Percentiles rank a stretch among this genome's conserved stretches.
Evolutionary conservation across 2,329 filamentous ascomycete genomes (phyloP).

Genomic region (Colletotrichum simmondsii): DNA sequence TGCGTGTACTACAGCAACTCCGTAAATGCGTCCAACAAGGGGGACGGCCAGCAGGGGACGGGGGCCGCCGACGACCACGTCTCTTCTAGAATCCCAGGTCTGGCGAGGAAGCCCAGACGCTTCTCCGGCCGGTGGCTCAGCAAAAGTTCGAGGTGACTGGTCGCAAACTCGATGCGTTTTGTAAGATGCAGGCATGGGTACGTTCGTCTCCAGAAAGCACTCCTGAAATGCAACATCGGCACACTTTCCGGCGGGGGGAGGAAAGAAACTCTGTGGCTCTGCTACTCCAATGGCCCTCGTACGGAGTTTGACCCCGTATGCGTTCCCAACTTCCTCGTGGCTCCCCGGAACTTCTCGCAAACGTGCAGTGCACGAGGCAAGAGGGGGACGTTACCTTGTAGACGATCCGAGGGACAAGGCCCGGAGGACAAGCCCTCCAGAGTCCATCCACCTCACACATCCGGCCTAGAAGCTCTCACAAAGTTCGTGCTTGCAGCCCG

Average conservation of each 20-base stretch:
- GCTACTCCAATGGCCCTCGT: background rate
- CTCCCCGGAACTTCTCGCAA: background rate
- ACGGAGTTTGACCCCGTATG: background rate
- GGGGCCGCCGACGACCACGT: background rate
- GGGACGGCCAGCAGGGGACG: background rate
- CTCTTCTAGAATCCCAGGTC: background rate
- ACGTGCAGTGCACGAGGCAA: background rate
- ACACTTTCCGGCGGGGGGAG: background rate
- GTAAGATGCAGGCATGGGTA: slow-evolving; percentile 1
- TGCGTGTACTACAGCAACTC: background rate
- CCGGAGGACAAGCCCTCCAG: background rate
- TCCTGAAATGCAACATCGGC: slow-evolving; percentile 26
- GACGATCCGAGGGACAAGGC: slow-evolving; percentile 7
- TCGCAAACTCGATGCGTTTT: slow-evolving; percentile 16
- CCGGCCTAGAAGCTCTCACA: background rate
- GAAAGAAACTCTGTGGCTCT: background rate
- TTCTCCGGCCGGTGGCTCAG: background rate
- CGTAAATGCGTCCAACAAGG: background rate
- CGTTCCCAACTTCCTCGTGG: slow-evolving; percentile 1
- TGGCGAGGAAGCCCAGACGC: background rate
- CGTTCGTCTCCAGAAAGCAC: background rate
- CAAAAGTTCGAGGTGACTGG: background rate
- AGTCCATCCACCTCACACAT: background rate
- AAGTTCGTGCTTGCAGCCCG: slow-evolving; percentile 14
- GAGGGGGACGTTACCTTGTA: background rate